Base-by-base conservation (phyloP, 371 early-diverging fungal species). In the Syncephalis plumigaleata region DNA sequence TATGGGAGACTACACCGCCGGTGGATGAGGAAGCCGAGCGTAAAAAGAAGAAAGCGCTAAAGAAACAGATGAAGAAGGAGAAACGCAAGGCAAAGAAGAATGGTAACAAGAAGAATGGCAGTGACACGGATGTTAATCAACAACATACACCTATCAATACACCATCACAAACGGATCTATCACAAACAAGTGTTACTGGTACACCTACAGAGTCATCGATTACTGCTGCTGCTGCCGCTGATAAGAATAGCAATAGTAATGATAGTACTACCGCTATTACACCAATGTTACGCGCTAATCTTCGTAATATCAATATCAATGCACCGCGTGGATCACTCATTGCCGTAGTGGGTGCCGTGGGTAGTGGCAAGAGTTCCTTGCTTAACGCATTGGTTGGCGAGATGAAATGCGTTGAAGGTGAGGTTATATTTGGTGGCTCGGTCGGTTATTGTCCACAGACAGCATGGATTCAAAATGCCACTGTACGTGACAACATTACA, bases 391-490 rank as follows among this genome's bases (percentile, higher is more conserved):
- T 90, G 5, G 58, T 91, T 21, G 92, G 89, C 37, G 87, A 91
- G 45, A 85, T 84, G 68, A 71, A 79, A 49, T 80, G 79, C 45
- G 46, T 60, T 0, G 47, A 63, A 1, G 91, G 93, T 26, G 63
- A 70, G 5, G 79, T 84, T 9, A 58, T 53, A 2, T 50, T 92
- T 2, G 62, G 74, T 23, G 94, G 93, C 20, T 67, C 71, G n/a
- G 71, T 89, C 8, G 89, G 89, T 3, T 93, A 91, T 60, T 89
- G 84, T 0, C 75, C 88, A n/a, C 93, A 95, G n/a, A 60, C 61
- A 44, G 79, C 96, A n/a, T 95, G 92, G 93, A 81, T 97, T 26
- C 79, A 84, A 79, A 91, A 90, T 53, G 81, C 80, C 22, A 81
- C 88, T 0, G 48, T 98, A 9, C 71, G 85, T 17, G 87, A 88